Evolutionary conservation across 2,329 filamentous ascomycete genomes (phyloP).

Genomic region (Pestalotiopsis sp.): DNA sequence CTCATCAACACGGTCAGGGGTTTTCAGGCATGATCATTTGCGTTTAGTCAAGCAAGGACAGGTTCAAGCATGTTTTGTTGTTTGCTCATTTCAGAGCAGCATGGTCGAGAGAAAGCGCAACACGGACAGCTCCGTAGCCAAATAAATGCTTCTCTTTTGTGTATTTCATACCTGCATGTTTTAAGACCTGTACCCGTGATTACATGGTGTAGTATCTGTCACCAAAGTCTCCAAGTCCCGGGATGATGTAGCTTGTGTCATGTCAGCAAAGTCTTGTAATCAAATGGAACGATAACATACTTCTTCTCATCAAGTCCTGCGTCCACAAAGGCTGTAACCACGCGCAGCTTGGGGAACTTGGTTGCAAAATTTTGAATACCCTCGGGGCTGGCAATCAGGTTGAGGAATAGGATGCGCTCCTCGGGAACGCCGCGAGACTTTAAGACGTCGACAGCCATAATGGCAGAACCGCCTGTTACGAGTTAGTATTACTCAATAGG

Average conservation of each 20-base stretch:
- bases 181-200: constrained; percentile 19
- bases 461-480: constrained; percentile 80
- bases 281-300: constrained; percentile 54
- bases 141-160: background rate
- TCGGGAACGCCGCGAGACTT: constrained; percentile 90
- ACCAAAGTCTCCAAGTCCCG: constrained; percentile 92
- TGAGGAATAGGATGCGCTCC: constrained; percentile 93
- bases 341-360: constrained; percentile 84
- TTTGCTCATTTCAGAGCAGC: background rate
- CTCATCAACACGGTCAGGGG: background rate
- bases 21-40: background rate
- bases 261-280: constrained; percentile 38
- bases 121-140: background rate
- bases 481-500: background rate
- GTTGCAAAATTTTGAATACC: constrained; percentile 87
- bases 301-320: constrained; percentile 97
- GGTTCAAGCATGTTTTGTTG: background rate
- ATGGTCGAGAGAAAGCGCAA: background rate
- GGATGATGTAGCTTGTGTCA: constrained; percentile 83
- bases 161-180: background rate
- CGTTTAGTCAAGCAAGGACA: background rate
- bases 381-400: constrained; percentile 95
- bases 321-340: constrained; percentile 96
- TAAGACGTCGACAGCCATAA: constrained; percentile 94
- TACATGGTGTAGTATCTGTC: constrained; percentile 94